Base-by-base conservation (phyloP, 495 filamentous ascomycete species). In the Aspergillus mulundensis region DNA sequence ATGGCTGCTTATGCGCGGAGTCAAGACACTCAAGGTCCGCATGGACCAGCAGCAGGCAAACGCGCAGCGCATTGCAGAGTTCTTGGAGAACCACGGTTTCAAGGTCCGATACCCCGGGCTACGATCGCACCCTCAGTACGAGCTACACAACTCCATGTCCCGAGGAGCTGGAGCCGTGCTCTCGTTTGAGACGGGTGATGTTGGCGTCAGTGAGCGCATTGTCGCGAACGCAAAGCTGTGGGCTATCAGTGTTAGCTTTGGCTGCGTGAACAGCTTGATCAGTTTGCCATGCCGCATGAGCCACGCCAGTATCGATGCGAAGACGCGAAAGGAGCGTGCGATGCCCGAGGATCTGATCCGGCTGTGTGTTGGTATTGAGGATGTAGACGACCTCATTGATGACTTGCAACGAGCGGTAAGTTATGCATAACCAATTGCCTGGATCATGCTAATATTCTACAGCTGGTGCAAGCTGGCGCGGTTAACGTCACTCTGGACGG, bases 281-380 rank as follows among this genome's bases (percentile, higher is more conserved):
- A 96, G 91, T 73, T 96, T 98, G 94, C 94, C 94, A 11, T 98
- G 94, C 65, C 90, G 89, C 57, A 98, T 98, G 94, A 97, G 95
- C 71, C 94, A 98, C 76, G 94, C 94, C 19, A 96, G 91, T 67
- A 98, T 98, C 69, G 95, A 97, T 70, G 88, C 87, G 57, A 93
- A 94, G 78, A 96, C 92, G 54, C 79, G 94, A 62, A 75, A 81
- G 66, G 93, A 98, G 74, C 80, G 94, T 60, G 84, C 87, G 48
- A 86, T 98, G 83, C 94, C 94, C 16, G 94, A 98, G 73, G 94
- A 98, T 72, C 84, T 98, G 41, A 97, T 98, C 55, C 77, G 94
- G 52, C 70, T 98, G 57, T 98, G 94, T 70, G 91, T 98, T 32
- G 94, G 94, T 24, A 98, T 98, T 68, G 94, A 98, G 66, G 95